A percentile compares a stretch with the other conserved stretches of the same genome.
Evolutionary conservation across 2,329 filamentous ascomycete species (phyloP).

Genomic region (Phyllosticta citriasiana): DNA sequence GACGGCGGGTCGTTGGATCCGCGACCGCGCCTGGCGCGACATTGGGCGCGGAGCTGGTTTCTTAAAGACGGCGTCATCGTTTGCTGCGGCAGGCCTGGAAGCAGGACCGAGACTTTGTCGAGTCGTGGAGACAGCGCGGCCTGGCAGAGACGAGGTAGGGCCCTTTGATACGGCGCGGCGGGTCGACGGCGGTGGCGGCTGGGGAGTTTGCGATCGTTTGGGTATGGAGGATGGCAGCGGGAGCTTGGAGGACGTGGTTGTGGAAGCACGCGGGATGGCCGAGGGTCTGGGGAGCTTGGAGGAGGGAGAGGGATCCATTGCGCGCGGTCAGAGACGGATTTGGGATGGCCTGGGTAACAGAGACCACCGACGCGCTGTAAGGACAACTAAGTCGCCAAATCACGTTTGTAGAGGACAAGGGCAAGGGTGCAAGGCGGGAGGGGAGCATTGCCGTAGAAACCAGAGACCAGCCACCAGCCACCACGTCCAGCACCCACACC

Average conservation of each 20-base stretch:
- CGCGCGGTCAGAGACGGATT: constrained; percentile 14
- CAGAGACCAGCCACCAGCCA: no score
- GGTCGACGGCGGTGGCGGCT: not conserved
- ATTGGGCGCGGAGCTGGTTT: constrained; percentile 25
- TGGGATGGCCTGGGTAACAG: constrained; percentile 11
- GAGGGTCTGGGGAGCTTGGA: constrained; percentile 13
- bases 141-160: constrained; percentile 37
- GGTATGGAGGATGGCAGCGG: constrained; percentile 19
- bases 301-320: constrained; percentile 21
- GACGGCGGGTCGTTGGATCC: constrained; percentile 12
- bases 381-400: not conserved
- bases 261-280: constrained; percentile 19
- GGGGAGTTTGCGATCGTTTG: constrained; percentile 13
- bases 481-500: not conserved
- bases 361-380: not conserved
- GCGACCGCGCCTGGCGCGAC: constrained; percentile 22
- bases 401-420: not conserved
- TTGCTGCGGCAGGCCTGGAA: not conserved
- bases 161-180: constrained; percentile 32
- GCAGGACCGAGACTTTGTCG: not conserved
- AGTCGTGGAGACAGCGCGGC: constrained; percentile 15
- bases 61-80: constrained; percentile 25
- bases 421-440: not conserved
- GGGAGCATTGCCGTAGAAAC: not conserved
- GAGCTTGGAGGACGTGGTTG: constrained; percentile 42